These are phyloP conservation scores for Podosphaera xanthii DNA, from an alignment of 2,329 filamentous ascomycete genomes.

Conservation along the genomic window DNA sequence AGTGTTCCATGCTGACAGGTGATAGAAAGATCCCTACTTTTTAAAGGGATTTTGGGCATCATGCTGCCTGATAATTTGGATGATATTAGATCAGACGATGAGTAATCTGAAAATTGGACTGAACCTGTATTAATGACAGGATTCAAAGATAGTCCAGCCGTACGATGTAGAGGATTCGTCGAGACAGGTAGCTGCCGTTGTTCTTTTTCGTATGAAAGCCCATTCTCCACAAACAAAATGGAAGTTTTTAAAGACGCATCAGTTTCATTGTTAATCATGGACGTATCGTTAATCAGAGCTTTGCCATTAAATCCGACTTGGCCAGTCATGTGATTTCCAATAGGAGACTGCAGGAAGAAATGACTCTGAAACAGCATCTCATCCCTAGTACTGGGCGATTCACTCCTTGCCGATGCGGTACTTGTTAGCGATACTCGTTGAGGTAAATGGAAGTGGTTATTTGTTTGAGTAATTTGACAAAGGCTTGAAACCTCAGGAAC, in stretches of 20 bases:
- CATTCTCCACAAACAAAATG: constrained; percentile 51
- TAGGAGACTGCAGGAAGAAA: constrained; percentile 52
- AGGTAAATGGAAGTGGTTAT: constrained; percentile 30
- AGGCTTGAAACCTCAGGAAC: constrained; percentile 15
- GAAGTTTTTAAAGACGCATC: constrained; percentile 49
- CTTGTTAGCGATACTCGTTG: constrained; percentile 27
- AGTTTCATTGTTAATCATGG: constrained; percentile 47
- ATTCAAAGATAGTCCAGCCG: constrained; percentile 48
- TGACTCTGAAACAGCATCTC: constrained; percentile 33
- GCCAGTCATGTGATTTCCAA: constrained; percentile 45
- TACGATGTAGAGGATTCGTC: constrained; percentile 43
- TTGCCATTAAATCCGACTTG: constrained; percentile 40
- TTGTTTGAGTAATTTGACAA: constrained; percentile 26
- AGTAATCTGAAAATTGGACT: constrained; percentile 9
- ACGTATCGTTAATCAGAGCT: constrained; percentile 46
- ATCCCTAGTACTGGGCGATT: constrained; percentile 34
- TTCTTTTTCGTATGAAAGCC: constrained; percentile 23
- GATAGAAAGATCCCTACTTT: constrained; percentile 12
- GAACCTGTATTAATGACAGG: constrained; percentile 29
- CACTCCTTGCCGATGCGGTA: constrained; percentile 28
- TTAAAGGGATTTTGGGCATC: constrained; percentile 8
- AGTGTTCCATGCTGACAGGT: constrained; percentile 32
- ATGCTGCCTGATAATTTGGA: constrained; percentile 27
- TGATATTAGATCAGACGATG: constrained; percentile 24
- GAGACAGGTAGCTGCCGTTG: constrained; percentile 49